phyloP scores from a whole-genome alignment of 805 yeast genomes.

The Starmera pachycereana region DNA sequence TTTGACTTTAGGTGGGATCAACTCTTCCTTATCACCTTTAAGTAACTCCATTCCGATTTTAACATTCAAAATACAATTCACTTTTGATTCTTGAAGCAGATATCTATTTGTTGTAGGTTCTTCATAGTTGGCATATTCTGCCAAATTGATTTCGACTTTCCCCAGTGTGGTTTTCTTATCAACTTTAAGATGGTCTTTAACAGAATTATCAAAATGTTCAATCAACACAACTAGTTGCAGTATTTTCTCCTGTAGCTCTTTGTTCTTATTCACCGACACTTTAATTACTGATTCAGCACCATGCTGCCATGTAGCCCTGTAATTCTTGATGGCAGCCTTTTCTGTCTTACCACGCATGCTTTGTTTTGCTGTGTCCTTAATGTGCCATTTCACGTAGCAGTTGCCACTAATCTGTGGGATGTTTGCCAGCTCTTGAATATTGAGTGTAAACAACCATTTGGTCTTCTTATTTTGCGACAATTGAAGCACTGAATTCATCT shows the following conservation, averaged over 20 bases:
- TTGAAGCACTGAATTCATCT: not conserved
- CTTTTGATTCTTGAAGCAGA: constrained; percentile 65
- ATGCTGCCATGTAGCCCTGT: constrained; percentile 41
- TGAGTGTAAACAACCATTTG: constrained; percentile 49
- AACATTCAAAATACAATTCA: constrained; percentile 68
- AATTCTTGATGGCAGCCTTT: constrained; percentile 34
- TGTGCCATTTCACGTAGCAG: constrained; percentile 54
- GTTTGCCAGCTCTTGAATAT: constrained; percentile 64
- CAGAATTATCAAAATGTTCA: constrained; percentile 21
- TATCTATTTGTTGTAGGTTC: constrained; percentile 49
- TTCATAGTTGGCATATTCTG: constrained; percentile 53
- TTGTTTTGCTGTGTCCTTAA: constrained; percentile 40
- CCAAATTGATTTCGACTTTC: constrained; percentile 48
- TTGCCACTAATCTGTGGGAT: constrained; percentile 71
- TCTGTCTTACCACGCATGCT: constrained; percentile 37
- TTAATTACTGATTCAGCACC: constrained; percentile 25
- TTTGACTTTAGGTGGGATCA: constrained; percentile 28
- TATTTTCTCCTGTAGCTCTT: constrained; percentile 24
- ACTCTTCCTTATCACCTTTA: constrained; percentile 33
- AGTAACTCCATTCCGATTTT: constrained; percentile 39
- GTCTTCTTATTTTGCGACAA: constrained; percentile 31
- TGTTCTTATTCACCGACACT: constrained; percentile 27
- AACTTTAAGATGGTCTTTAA: constrained; percentile 9
- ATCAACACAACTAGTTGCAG: constrained; percentile 35
- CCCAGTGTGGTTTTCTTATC: constrained; percentile 49